A percentile compares a stretch with the other conserved stretches of the same genome.
These are phyloP conservation scores for Phoenix roebelenii DNA, from an alignment of 176 grass and related monocot genomes.

Conservation along the genomic window DNA sequence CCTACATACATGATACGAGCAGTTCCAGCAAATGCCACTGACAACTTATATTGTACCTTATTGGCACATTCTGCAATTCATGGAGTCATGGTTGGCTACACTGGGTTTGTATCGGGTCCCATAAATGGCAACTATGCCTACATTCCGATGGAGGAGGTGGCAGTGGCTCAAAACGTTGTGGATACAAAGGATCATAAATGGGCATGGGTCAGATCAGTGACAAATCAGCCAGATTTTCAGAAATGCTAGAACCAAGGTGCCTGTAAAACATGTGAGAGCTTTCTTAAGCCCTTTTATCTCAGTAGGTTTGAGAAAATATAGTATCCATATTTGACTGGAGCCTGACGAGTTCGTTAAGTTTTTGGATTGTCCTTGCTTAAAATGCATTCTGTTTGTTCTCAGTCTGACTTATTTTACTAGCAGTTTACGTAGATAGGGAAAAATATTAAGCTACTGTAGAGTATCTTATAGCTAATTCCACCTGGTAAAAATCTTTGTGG, in stretches of 20 bases:
- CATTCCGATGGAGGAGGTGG: background rate
- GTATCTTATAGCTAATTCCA: too few relatives aligned
- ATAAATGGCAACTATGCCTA: background rate
- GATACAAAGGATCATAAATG: constrained; percentile 80
- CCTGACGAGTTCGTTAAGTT: too few relatives aligned
- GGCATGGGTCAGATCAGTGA: constrained; percentile 70
- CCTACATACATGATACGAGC: constrained; percentile 43
- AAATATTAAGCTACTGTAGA: too few relatives aligned
- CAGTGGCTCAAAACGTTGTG: constrained; percentile 47
- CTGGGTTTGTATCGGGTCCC: background rate
- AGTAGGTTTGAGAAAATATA: too few relatives aligned
- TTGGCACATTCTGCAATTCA: constrained; percentile 3
- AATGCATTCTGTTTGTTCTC: too few relatives aligned
- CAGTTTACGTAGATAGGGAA: too few relatives aligned
- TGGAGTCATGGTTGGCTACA: constrained; percentile 1
- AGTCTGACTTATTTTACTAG: too few relatives aligned
- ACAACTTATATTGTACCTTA: constrained; percentile 19
- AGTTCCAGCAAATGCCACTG: constrained; percentile 19
- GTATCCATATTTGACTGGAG: too few relatives aligned
- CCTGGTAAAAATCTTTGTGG: too few relatives aligned
- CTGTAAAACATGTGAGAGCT: too few relatives aligned
- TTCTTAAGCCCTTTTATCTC: too few relatives aligned
- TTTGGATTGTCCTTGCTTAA: too few relatives aligned
- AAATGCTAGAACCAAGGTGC: constrained; percentile 1
- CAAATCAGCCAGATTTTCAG: constrained; percentile 62